These are phyloP conservation scores for Suillus subalutaceus DNA, from an alignment of 768 basidiomycete genomes.

Conservation along the genomic window DNA sequence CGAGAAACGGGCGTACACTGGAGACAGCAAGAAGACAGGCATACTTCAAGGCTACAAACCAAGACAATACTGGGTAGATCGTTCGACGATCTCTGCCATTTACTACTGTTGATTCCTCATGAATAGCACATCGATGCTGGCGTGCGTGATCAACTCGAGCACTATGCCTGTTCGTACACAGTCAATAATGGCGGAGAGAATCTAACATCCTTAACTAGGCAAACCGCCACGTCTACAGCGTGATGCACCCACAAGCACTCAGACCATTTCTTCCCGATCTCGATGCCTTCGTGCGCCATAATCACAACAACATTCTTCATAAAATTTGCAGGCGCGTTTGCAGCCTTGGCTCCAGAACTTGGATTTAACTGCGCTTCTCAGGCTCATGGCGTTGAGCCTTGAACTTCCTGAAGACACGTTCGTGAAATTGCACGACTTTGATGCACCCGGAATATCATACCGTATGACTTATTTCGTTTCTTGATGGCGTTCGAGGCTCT, in stretches of 20 bases:
- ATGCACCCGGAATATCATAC: slow-evolving; percentile 45
- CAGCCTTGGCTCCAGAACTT: neutral
- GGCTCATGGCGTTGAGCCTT: slow-evolving; percentile 53
- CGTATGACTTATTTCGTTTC: slow-evolving; percentile 29
- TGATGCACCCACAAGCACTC: slow-evolving; percentile 50
- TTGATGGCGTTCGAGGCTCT: neutral
- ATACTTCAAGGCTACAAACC: slow-evolving; percentile 58
- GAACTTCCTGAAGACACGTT: slow-evolving; percentile 57
- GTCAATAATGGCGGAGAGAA: slow-evolving; percentile 2
- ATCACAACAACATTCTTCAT: slow-evolving; percentile 54
- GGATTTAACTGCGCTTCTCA: slow-evolving; percentile 18
- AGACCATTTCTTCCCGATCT: slow-evolving; percentile 58
- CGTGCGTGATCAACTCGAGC: slow-evolving; percentile 63
- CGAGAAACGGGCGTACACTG: slow-evolving; percentile 47
- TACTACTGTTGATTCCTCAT: neutral
- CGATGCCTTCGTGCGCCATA: slow-evolving; percentile 50
- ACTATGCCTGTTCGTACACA: slow-evolving; percentile 53
- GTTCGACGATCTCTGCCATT: neutral
- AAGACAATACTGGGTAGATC: slow-evolving; percentile 49
- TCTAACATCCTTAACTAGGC: slow-evolving; percentile 36
- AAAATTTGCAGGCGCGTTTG: slow-evolving; percentile 44
- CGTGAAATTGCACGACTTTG: slow-evolving; percentile 48
- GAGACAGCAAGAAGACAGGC: slow-evolving; percentile 44
- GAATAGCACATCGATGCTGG: slow-evolving; percentile 62
- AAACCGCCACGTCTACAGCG: slow-evolving; percentile 49